Evolutionary conservation across 192 early-diverging fungal species (phyloP).

Genomic region (Spizellomyces sp.): DNA sequence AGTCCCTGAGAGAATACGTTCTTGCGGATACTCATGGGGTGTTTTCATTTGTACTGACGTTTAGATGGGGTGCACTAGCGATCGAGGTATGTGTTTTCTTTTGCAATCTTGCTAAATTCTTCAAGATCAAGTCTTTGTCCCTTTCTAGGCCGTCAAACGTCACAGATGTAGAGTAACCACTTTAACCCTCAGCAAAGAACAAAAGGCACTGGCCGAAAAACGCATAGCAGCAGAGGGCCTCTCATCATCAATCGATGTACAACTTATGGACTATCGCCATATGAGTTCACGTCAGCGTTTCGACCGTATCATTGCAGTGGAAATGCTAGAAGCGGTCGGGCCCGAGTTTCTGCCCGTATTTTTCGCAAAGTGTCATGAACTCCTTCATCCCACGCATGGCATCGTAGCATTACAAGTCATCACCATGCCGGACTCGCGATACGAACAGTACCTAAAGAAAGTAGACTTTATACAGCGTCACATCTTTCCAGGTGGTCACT

Average conservation of each 20-base stretch:
- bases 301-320: slow-evolving; percentile 70
- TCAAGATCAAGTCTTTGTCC: too few relatives aligned
- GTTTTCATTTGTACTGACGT: neutral
- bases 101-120: too few relatives aligned
- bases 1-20: neutral
- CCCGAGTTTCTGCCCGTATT: slow-evolving; percentile 64
- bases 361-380: slow-evolving; percentile 59
- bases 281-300: slow-evolving; percentile 55
- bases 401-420: slow-evolving; percentile 66
- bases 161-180: slow-evolving; percentile 63
- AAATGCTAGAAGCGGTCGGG: slow-evolving; percentile 80
- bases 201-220: slow-evolving; percentile 64
- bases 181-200: slow-evolving; percentile 68
- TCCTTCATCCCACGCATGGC: slow-evolving; percentile 59
- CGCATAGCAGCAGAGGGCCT: slow-evolving; percentile 62
- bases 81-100: slow-evolving; percentile 40
- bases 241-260: slow-evolving; percentile 56
- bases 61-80: slow-evolving; percentile 67
- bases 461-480: slow-evolving; percentile 75
- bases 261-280: slow-evolving; percentile 70
- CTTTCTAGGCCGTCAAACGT: slow-evolving; percentile 44
- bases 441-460: slow-evolving; percentile 55
- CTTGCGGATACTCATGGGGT: neutral
- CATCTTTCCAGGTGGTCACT: slow-evolving; percentile 77
- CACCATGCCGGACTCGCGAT: slow-evolving; percentile 71